phyloP scores from a whole-genome alignment of 2,329 filamentous ascomycete genomes.

The Ilyonectria mors-panacis region DNA sequence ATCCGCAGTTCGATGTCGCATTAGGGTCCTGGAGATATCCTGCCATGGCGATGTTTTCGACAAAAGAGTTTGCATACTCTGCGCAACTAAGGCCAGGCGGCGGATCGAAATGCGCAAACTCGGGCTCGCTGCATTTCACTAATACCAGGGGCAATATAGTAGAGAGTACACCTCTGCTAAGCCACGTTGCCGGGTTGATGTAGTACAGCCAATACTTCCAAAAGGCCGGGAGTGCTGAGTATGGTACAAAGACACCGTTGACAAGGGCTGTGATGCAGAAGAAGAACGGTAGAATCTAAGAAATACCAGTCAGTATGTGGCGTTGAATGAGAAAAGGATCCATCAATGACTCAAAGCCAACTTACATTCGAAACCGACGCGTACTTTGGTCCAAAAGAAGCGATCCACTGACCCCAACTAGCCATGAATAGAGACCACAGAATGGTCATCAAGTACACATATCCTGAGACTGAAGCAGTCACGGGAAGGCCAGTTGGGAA shows the following conservation, averaged over 20 bases:
- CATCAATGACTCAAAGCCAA: neutral
- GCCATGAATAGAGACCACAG: constrained; percentile 83
- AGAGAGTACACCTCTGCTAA: constrained; percentile 15
- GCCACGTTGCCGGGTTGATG: constrained; percentile 20
- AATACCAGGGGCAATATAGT: constrained; percentile 7
- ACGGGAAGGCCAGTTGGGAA: constrained; percentile 79
- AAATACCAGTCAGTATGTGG: neutral
- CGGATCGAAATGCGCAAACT: constrained; percentile 64
- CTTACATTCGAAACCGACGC: constrained; percentile 79
- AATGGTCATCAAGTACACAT: constrained; percentile 82
- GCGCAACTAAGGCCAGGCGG: constrained; percentile 75
- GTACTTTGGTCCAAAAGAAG: constrained; percentile 83
- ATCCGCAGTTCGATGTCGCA: constrained; percentile 73
- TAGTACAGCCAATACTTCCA: constrained; percentile 57
- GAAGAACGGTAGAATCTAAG: constrained; percentile 78
- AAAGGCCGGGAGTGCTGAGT: constrained; percentile 74
- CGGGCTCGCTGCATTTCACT: constrained; percentile 58
- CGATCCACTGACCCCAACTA: constrained; percentile 87
- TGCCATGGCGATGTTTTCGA: constrained; percentile 53
- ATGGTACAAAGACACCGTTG: constrained; percentile 82
- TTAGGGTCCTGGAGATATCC: constrained; percentile 77
- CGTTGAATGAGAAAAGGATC: neutral
- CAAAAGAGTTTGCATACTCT: constrained; percentile 74
- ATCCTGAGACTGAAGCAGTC: constrained; percentile 75
- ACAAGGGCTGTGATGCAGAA: constrained; percentile 83